Evolutionary conservation across 306 rosid genomes (phyloP).

Genomic region (Quercus gilva): DNA sequence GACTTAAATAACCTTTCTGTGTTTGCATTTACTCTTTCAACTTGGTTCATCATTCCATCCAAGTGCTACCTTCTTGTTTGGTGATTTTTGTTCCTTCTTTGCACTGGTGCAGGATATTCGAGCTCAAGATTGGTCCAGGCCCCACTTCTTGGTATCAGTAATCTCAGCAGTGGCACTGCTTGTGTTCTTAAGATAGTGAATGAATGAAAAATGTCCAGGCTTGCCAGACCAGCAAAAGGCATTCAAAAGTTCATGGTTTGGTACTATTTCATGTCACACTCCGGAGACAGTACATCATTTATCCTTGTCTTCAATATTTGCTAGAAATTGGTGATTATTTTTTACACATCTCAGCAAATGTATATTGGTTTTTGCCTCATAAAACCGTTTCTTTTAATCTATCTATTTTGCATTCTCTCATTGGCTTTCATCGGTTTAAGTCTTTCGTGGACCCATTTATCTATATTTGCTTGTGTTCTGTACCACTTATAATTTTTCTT

Average conservation of each 20-base stretch:
- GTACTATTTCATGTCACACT: conserved; percentile 15
- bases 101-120: conserved; percentile 50
- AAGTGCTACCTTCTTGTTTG: not conserved
- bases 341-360: conserved; percentile 29
- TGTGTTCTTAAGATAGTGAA: conserved; percentile 45
- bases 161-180: conserved; percentile 42
- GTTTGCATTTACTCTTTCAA: too few species aligned
- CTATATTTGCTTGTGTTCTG: not conserved
- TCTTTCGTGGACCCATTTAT: not conserved
- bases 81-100: conserved; percentile 14
- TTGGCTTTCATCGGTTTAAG: conserved; percentile 1
- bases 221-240: conserved; percentile 11
- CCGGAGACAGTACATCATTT: conserved; percentile 23
- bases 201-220: not conserved
- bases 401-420: conserved; percentile 7
- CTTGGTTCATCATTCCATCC: not conserved
- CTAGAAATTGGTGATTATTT: conserved; percentile 31
- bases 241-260: conserved; percentile 17
- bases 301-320: conserved; percentile 27
- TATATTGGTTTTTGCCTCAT: conserved; percentile 32
- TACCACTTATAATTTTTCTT: not conserved
- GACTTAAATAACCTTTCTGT: too few species aligned
- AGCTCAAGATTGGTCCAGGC: conserved; percentile 40
- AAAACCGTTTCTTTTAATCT: conserved; percentile 10
- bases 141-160: conserved; percentile 37